Base-by-base conservation (phyloP, 768 basidiomycete genomes). In the Imleria badia region DNA sequence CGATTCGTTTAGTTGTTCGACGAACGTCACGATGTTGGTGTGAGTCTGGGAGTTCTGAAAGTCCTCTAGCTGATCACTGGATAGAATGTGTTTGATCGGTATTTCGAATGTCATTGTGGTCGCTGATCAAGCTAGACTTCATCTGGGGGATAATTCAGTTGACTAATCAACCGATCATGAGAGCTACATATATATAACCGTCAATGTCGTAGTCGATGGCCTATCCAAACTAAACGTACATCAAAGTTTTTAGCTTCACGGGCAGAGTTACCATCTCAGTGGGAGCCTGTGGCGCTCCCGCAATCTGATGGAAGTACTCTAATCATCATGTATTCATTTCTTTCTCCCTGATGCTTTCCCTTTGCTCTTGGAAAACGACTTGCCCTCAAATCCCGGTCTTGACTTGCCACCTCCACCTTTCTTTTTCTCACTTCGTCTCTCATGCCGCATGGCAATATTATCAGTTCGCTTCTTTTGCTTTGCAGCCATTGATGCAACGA, bases 391-490 rank as follows among this genome's bases (percentile, higher is more conserved):
- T 2, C 92, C 92, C 19, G 92, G 92, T 42, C 92, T 75, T 4
- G 84, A 85, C 71, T 83, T 83, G 29, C 86, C 85, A 44, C 65
- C 78, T 58, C 63, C 65, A 45, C 60, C 83, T 74, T 78, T 84
- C 56, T 75, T 73, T 67, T 79, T 84, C 45, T 85, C 84, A 59
- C 78, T 81, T 68, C 80, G 79, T 33, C 87, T 78, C 67, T 98
- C 94, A 52, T 86, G 84, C 17, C 94, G 84, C 76, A 81, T 84
- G 1, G 92, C 89, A 62, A 98, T 89, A 64, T 98, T 98, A 63
- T 96, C 94, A 14, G 84, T 67, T 5, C 94, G 81, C 72, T 98
- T 98, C 76, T 95, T 93, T 72, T 93, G 88, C 68, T 82, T 86
- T 30, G 90, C 89, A 2, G 88, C 89, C 81, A 92, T 89, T 3